Evolutionary conservation across 2,329 filamentous ascomycete genomes (phyloP).

Genomic region (Botryotinia calthae): DNA sequence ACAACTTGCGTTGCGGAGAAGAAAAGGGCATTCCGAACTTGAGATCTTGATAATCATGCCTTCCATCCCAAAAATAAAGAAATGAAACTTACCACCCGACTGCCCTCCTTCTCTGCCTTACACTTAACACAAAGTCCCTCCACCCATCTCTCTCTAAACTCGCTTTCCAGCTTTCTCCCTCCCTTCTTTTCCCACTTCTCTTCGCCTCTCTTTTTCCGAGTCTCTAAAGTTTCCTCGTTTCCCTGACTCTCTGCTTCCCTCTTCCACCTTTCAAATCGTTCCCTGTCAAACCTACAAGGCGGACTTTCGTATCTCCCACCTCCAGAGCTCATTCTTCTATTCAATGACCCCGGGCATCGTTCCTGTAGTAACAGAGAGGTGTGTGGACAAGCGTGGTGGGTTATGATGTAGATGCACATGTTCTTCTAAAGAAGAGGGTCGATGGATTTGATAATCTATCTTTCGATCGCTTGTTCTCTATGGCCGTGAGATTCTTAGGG

Average conservation of each 20-base stretch:
- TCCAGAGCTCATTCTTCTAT: neutral
- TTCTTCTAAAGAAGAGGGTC: neutral
- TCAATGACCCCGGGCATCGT: neutral
- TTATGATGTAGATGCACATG: conserved; percentile 5
- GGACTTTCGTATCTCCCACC: neutral
- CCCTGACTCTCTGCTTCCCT: neutral
- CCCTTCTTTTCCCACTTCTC: neutral
- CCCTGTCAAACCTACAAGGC: neutral
- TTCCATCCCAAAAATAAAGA: neutral
- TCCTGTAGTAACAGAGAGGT: neutral
- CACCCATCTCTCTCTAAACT: neutral
- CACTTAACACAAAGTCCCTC: neutral
- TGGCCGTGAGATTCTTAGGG: conserved; percentile 44
- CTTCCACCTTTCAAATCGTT: neutral
- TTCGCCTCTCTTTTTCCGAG: neutral
- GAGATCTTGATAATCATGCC: neutral
- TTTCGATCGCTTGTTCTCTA: conserved; percentile 40
- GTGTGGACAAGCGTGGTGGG: neutral
- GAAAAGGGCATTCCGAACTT: neutral
- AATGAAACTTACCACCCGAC: neutral
- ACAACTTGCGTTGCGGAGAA: neutral
- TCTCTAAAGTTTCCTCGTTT: no score
- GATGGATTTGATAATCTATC: neutral
- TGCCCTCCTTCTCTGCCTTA: neutral
- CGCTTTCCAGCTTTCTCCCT: neutral